A percentile compares a stretch with the other conserved stretches of the same genome.
phyloP scores from a whole-genome alignment of 2,329 filamentous ascomycete species.

The Aspergillus novofumigatus region DNA sequence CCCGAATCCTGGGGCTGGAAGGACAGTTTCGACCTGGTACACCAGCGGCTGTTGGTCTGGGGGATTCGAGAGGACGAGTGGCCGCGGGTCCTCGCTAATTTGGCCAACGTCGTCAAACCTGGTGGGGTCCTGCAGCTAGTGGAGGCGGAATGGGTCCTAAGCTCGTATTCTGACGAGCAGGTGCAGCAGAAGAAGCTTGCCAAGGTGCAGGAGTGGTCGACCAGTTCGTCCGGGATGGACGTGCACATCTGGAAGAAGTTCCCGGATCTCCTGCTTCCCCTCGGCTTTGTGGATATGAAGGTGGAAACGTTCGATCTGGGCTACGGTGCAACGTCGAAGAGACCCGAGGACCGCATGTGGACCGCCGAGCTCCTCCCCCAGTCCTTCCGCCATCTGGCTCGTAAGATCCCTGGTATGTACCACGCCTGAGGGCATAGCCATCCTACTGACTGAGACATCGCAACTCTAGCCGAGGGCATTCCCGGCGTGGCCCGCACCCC shows the following conservation, averaged over 20 bases:
- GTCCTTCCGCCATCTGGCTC: conserved; percentile 8
- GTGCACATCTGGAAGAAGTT: conserved; percentile 9
- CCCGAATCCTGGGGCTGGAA: conserved; percentile 3
- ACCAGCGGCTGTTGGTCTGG: conserved; percentile 12
- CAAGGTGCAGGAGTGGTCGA: conserved; percentile 7
- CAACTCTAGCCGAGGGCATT: conserved; percentile 5
- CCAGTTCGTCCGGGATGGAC: conserved; percentile 7
- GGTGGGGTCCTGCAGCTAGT: conserved; percentile 10
- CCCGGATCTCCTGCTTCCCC: background rate
- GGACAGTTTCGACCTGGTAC: conserved; percentile 7
- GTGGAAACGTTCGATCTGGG: conserved; percentile 5
- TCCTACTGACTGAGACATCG: background rate
- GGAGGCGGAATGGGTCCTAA: conserved; percentile 9
- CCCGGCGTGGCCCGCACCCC: conserved; percentile 8
- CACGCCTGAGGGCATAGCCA: background rate
- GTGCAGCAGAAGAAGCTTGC: conserved; percentile 6
- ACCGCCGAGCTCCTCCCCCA: conserved; percentile 7
- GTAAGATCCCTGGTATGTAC: conserved; percentile 9
- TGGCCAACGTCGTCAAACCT: conserved; percentile 3
- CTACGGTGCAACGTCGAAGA: conserved; percentile 5
- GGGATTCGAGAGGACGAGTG: conserved; percentile 7
- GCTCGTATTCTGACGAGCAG: background rate
- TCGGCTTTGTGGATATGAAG: conserved; percentile 6
- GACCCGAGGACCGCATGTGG: conserved; percentile 1
- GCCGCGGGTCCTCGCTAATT: conserved; percentile 2